A percentile compares a stretch with the other conserved stretches of the same genome.
Evolutionary conservation across 78 protist species (phyloP).

Genomic region (Pigoraptor vietnamica): DNA sequence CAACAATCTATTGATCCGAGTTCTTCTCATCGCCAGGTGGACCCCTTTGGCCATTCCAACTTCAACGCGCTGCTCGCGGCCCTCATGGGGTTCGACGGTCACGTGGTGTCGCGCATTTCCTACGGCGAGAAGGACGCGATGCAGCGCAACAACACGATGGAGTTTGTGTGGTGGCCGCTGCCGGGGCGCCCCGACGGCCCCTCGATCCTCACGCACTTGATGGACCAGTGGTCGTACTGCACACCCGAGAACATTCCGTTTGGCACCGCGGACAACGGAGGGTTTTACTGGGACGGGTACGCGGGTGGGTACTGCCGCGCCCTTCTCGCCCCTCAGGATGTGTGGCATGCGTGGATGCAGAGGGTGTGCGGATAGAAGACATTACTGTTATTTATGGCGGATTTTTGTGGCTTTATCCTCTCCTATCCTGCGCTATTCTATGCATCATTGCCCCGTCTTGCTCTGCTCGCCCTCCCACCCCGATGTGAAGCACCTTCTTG

Average conservation of each 20-base stretch:
- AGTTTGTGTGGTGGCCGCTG: not conserved
- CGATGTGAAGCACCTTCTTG: no score
- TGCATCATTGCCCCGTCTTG: no score
- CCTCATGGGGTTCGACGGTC: not conserved
- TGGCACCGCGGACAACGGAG: not conserved
- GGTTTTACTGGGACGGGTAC: constrained; percentile 13
- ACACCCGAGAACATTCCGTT: not conserved
- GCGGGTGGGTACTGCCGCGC: no score
- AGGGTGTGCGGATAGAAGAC: no score
- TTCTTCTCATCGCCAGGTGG: not conserved
- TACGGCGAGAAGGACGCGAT: not conserved
- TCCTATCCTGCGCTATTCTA: no score
- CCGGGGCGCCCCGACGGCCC: not conserved
- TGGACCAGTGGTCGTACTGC: constrained; percentile 6
- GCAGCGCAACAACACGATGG: not conserved
- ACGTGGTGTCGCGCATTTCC: not conserved
- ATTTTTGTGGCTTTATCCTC: no score
- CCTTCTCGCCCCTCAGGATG: no score
- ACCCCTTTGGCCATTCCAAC: constrained; percentile 26
- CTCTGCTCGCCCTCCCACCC: no score
- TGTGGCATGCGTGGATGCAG: no score
- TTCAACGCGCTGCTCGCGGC: not conserved
- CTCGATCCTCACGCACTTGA: constrained; percentile 4
- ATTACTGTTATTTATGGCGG: no score
- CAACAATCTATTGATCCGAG: no score